Conservation (phyloP, 768 basidiomycete genomes). For the Austroboletus festivus region DNA sequence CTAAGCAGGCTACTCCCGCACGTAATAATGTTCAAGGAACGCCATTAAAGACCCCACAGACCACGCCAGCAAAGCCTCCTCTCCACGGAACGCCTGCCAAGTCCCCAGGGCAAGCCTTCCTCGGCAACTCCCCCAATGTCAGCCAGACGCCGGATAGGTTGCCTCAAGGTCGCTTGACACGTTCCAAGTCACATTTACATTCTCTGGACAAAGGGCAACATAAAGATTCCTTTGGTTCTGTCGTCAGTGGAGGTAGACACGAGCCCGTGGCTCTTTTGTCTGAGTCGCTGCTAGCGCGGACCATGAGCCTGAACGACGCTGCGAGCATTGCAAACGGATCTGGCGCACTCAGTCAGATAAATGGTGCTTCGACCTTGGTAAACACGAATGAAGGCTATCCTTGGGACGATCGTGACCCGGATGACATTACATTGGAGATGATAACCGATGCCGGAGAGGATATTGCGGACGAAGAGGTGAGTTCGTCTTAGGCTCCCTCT, state of each 20-base stretch:
- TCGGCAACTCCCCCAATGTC: conserved; percentile 23
- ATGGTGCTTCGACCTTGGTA: conserved; percentile 21
- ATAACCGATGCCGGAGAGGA: conserved; percentile 56
- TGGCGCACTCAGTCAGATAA: conserved; percentile 19
- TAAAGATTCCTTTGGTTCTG: conserved; percentile 20
- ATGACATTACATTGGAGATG: conserved; percentile 71
- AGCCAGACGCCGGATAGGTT: conserved; percentile 21
- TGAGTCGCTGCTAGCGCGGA: conserved; percentile 15
- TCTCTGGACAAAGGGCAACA: conserved; percentile 19
- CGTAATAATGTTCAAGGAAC: conserved; percentile 16
- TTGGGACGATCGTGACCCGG: conserved; percentile 43
- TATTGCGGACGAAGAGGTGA: conserved; percentile 70
- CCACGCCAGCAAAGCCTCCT: conserved; percentile 19
- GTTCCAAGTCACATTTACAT: conserved; percentile 14
- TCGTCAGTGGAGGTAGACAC: conserved; percentile 13
- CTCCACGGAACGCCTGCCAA: conserved; percentile 18
- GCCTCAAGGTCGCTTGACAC: conserved; percentile 19
- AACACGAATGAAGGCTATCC: conserved; percentile 19
- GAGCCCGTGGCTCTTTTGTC: conserved; percentile 16
- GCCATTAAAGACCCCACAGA: conserved; percentile 14
- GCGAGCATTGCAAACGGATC: conserved; percentile 20
- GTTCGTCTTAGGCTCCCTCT: conserved; percentile 6
- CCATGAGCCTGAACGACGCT: conserved; percentile 10
- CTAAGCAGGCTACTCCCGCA: conserved; percentile 14
- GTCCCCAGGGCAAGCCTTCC: conserved; percentile 18